These are phyloP conservation scores for Acer campestre DNA, from an alignment of 345 rosid genomes.

Conservation along the genomic window DNA sequence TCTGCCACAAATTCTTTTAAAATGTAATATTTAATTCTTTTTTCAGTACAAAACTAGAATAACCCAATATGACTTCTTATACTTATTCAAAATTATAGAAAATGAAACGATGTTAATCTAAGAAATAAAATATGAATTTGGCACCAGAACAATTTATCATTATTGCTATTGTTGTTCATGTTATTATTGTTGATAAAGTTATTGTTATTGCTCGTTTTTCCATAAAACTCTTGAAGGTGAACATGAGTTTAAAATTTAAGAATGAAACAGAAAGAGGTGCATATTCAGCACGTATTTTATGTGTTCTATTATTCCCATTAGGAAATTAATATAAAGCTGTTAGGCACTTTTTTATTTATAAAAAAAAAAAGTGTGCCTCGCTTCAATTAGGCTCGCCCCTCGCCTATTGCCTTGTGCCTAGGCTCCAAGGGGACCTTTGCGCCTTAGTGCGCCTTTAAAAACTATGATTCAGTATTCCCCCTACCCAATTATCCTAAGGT, in stretches of 20 bases:
- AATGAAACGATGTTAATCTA: not conserved
- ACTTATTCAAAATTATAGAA: not conserved
- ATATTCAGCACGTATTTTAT: not conserved
- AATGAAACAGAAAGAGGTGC: not conserved
- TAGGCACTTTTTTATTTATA: too few species aligned
- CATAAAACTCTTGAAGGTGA: not conserved
- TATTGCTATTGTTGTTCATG: not conserved
- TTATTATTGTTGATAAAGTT: too few species aligned
- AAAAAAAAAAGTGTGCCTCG: too few species aligned
- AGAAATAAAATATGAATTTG: not conserved
- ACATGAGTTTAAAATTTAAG: not conserved
- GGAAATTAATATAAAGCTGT: too few species aligned
- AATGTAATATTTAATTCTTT: not conserved
- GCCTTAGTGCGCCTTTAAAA: too few species aligned
- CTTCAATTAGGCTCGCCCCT: too few species aligned
- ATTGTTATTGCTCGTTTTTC: not conserved
- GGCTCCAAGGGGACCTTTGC: too few species aligned
- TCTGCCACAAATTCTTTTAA: not conserved
- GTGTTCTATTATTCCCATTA: too few species aligned
- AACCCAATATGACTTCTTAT: not conserved
- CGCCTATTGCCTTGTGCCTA: too few species aligned
- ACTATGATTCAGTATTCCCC: too few species aligned
- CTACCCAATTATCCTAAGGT: too few species aligned
- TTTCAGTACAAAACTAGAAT: not conserved
- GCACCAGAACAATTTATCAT: not conserved